phyloP scores from a whole-genome alignment of 2,329 filamentous ascomycete genomes.

The Colletotrichum sp. region DNA sequence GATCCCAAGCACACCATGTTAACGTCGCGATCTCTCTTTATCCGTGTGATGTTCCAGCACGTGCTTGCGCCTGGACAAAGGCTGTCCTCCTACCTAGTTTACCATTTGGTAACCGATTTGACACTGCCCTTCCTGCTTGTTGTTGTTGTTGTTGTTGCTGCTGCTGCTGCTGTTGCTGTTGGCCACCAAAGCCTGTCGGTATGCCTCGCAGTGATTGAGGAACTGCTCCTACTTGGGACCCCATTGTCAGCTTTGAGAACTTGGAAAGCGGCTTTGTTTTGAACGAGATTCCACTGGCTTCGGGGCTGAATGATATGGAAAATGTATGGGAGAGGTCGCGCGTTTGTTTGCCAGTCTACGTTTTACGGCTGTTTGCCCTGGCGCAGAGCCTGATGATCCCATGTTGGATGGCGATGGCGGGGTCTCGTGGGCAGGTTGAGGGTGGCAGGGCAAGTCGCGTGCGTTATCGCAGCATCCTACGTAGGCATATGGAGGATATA shows the following conservation, averaged over 20 bases:
- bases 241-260: slow-evolving; percentile 34
- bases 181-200: slow-evolving; percentile 63
- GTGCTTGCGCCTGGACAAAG: not conserved
- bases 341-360: not conserved
- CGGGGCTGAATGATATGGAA: not conserved
- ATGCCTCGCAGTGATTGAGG: slow-evolving; percentile 68
- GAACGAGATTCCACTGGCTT: not conserved
- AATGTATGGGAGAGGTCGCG: not conserved
- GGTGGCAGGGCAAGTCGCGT: not conserved
- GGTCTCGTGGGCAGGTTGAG: not conserved
- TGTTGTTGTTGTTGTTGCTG: slow-evolving; percentile 51
- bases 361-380: not conserved
- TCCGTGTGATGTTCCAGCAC: not conserved
- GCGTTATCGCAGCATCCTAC: not conserved
- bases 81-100: slow-evolving; percentile 60
- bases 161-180: slow-evolving; percentile 64
- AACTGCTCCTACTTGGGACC: slow-evolving; percentile 53
- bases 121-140: slow-evolving; percentile 53
- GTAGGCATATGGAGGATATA: not conserved
- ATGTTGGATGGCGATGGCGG: not conserved
- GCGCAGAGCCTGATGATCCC: not conserved
- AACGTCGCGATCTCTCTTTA: slow-evolving; percentile 20
- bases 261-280: not conserved
- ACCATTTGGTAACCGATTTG: slow-evolving; percentile 67
- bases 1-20: slow-evolving; percentile 23